phyloP scores from a whole-genome alignment of 2,329 filamentous ascomycete genomes.

The Alternaria longipes region DNA sequence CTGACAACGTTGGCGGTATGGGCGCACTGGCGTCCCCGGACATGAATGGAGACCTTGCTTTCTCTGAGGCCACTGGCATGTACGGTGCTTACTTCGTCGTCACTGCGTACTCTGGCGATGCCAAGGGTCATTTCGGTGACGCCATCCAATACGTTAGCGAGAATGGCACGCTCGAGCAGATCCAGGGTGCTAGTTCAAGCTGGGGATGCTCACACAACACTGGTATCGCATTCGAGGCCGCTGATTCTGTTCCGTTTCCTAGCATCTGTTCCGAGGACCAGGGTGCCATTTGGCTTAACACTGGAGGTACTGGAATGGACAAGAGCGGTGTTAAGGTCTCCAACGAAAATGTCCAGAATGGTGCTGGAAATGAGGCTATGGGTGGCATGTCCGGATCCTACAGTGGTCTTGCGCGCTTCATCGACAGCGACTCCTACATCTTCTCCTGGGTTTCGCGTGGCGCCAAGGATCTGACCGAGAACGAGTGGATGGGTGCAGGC shows the following conservation, averaged over 20 bases:
- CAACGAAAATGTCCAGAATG: conserved; percentile 70
- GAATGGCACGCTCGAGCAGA: conserved; percentile 61
- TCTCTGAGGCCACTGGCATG: conserved; percentile 63
- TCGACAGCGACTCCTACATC: conserved; percentile 63
- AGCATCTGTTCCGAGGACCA: conserved; percentile 70
- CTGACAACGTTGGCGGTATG: conserved; percentile 58
- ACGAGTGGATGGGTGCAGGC: conserved; percentile 66
- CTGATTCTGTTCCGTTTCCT: conserved; percentile 66
- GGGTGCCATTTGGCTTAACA: conserved; percentile 72
- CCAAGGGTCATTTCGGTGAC: conserved; percentile 67
- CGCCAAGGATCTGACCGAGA: conserved; percentile 62
- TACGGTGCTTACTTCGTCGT: conserved; percentile 72
- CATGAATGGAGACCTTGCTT: conserved; percentile 70
- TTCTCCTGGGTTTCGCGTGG: conserved; percentile 71
- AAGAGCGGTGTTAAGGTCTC: conserved; percentile 69
- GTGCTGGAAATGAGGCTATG: conserved; percentile 66
- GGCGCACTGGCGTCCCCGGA: conserved; percentile 64
- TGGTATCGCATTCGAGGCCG: conserved; percentile 69
- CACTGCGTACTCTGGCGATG: conserved; percentile 64
- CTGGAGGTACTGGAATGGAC: conserved; percentile 66
- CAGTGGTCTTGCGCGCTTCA: conserved; percentile 65
- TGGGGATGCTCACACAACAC: conserved; percentile 73
- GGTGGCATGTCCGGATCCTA: conserved; percentile 72
- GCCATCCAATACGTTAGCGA: conserved; percentile 62
- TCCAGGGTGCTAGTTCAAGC: conserved; percentile 62